A percentile compares a stretch with the other conserved stretches of the same genome.
These are phyloP conservation scores for Aureobasidium sp. DNA, from an alignment of 2,329 filamentous ascomycete genomes.

Conservation along the genomic window DNA sequence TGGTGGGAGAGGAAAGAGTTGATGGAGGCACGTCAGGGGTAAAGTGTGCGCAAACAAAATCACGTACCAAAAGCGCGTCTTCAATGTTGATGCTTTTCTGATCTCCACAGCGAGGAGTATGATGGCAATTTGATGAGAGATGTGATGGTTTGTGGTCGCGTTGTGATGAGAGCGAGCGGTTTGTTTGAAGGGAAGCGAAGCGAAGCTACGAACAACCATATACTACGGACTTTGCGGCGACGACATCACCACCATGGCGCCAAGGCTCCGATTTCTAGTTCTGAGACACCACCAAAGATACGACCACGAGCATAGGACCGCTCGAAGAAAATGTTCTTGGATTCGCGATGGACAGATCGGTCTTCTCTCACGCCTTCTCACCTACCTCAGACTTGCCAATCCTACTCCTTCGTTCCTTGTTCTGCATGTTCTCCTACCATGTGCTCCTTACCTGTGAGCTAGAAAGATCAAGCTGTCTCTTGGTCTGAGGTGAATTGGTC, in stretches of 20 bases:
- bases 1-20: background rate
- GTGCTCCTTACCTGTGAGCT: background rate
- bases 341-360: background rate
- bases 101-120: background rate
- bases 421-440: background rate
- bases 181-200: background rate
- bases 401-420: background rate
- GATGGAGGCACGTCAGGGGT: background rate
- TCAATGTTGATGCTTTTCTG: background rate
- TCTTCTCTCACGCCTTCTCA: background rate
- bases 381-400: background rate
- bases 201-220: background rate
- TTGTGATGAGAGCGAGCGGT: background rate
- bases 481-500: background rate
- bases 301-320: too few relatives aligned
- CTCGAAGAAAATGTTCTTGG: background rate
- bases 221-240: background rate
- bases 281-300: background rate
- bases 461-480: background rate
- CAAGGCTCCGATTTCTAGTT: background rate
- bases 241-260: background rate
- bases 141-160: background rate
- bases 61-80: background rate
- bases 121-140: too few relatives aligned
- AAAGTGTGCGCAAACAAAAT: background rate